Percentiles rank a stretch among this genome's conserved stretches.
These are phyloP conservation scores for Geotrichum bryndzae DNA, from an alignment of 1,139 yeast genomes.

Conservation along the genomic window DNA sequence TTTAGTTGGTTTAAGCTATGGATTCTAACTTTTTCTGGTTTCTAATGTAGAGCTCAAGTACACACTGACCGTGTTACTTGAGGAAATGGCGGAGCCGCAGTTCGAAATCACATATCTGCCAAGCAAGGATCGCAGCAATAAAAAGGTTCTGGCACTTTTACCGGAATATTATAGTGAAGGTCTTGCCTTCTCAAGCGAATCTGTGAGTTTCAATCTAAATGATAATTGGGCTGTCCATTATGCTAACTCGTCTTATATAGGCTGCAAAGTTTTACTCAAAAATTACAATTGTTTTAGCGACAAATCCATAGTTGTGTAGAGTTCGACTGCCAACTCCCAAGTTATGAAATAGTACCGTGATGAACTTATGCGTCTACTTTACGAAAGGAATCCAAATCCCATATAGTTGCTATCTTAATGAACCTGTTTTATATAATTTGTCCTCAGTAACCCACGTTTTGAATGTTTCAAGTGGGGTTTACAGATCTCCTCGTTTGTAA, in stretches of 20 bases:
- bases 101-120: conserved; percentile 13
- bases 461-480: no score
- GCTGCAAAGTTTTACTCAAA: conserved; percentile 14
- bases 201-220: conserved; percentile 4
- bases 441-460: no score
- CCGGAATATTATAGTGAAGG: conserved; percentile 16
- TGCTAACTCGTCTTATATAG: conserved; percentile 8
- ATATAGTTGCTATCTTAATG: no score
- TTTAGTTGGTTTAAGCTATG: neutral
- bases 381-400: neutral
- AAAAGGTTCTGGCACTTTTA: conserved; percentile 5
- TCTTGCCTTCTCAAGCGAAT: conserved; percentile 11
- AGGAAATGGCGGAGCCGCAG: conserved; percentile 1
- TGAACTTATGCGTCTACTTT: neutral
- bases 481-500: no score
- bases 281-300: conserved; percentile 5
- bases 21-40: neutral
- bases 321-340: neutral
- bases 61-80: conserved; percentile 9
- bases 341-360: neutral
- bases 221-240: neutral
- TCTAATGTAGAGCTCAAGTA: conserved; percentile 8
- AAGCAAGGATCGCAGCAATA: conserved; percentile 1
- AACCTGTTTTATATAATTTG: no score
- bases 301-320: neutral